Evolutionary conservation across 495 filamentous ascomycete species (phyloP).

Genomic region (Aspergillus campestris): DNA sequence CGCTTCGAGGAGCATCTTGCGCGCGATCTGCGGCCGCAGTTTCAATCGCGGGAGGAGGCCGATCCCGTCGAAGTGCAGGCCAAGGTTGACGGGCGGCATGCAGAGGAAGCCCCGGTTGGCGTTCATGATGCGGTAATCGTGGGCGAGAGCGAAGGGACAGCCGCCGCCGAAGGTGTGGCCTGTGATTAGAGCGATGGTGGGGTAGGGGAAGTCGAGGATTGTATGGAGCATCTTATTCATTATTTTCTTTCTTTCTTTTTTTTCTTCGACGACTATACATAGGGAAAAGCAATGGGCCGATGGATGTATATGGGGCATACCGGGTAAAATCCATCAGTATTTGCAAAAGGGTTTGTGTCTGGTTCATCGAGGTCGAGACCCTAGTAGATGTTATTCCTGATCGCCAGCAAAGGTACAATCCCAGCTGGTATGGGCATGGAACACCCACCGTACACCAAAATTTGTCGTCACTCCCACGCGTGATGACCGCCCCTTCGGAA

Average conservation of each 20-base stretch:
- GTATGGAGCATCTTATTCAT: conserved; percentile 30
- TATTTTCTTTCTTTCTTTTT: not conserved
- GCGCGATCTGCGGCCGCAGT: conserved; percentile 36
- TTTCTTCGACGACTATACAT: not conserved
- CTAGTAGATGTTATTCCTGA: conserved; percentile 1
- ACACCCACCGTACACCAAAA: conserved; percentile 40
- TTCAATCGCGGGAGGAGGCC: conserved; percentile 40
- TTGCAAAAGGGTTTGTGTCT: conserved; percentile 38
- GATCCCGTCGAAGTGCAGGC: conserved; percentile 43
- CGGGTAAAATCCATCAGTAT: conserved; percentile 43
- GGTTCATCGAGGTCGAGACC: conserved; percentile 42
- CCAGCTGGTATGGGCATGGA: not conserved
- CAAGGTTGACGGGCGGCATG: conserved; percentile 44
- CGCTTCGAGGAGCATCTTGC: conserved; percentile 44
- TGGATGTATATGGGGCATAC: conserved; percentile 5
- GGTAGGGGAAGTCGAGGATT: conserved; percentile 44
- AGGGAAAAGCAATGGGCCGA: not conserved
- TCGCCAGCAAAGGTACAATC: not conserved
- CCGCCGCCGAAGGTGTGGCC: conserved; percentile 46
- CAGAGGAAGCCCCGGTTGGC: conserved; percentile 37
- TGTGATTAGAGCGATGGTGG: conserved; percentile 42
- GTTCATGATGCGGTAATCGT: conserved; percentile 48
- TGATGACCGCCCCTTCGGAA: conserved; percentile 39
- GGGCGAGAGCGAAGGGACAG: conserved; percentile 37
- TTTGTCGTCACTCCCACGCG: conserved; percentile 38